These are phyloP conservation scores for Phlebiopsis gigantea DNA, from an alignment of 768 basidiomycete species.

Conservation along the genomic window DNA sequence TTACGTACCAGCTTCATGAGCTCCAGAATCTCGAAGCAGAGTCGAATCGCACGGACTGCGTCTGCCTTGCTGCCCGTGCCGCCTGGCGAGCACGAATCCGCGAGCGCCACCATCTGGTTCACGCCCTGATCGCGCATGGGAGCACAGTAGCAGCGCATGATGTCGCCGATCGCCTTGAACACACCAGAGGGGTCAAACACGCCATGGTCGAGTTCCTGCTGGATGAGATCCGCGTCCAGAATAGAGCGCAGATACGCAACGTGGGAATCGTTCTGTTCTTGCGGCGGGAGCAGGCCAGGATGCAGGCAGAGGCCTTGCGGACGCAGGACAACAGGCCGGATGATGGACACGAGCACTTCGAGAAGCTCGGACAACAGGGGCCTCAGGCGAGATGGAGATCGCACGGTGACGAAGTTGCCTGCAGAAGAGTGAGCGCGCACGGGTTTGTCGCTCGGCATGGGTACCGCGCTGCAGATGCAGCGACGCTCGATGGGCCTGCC, in stretches of 20 bases:
- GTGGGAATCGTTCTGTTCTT: constrained; percentile 60
- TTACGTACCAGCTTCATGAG: constrained; percentile 88
- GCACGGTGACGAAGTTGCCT: constrained; percentile 46
- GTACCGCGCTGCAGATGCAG: constrained; percentile 39
- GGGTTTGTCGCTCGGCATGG: constrained; percentile 30
- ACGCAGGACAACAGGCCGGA: constrained; percentile 53
- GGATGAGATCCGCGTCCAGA: constrained; percentile 78
- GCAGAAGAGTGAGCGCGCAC: constrained; percentile 33
- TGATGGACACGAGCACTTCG: constrained; percentile 77
- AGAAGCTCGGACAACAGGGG: constrained; percentile 70
- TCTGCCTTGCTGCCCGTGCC: constrained; percentile 52
- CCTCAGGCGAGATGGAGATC: constrained; percentile 68
- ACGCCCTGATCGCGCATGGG: constrained; percentile 87
- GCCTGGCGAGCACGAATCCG: constrained; percentile 51
- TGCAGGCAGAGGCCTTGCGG: constrained; percentile 37
- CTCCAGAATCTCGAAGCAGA: constrained; percentile 88
- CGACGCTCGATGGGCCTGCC: constrained; percentile 33
- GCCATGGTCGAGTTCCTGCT: constrained; percentile 72
- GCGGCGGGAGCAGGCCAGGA: constrained; percentile 45
- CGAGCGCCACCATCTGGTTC: constrained; percentile 75
- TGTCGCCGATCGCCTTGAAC: constrained; percentile 73
- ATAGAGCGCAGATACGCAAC: constrained; percentile 64
- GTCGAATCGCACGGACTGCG: constrained; percentile 67
- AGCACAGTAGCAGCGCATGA: constrained; percentile 87
- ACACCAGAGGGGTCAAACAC: constrained; percentile 77